A percentile compares a stretch with the other conserved stretches of the same genome.
Evolutionary conservation across 2,329 filamentous ascomycete genomes (phyloP).

Genomic region (Penicillium sp.): DNA sequence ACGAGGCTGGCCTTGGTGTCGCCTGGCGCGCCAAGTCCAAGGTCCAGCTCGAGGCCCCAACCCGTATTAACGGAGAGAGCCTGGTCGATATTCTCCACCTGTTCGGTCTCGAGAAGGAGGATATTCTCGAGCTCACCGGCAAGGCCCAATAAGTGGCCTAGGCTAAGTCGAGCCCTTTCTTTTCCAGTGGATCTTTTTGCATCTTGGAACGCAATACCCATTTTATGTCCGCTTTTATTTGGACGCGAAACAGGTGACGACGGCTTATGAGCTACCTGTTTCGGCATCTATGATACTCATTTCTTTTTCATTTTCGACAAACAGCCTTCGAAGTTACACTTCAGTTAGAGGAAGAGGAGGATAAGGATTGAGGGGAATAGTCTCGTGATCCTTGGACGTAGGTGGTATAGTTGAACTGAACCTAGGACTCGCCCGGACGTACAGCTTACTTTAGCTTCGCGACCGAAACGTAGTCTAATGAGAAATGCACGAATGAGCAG

Average conservation of each 20-base stretch:
- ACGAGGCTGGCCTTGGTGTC: constrained; percentile 61
- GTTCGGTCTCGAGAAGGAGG: constrained; percentile 54
- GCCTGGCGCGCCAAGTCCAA: constrained; percentile 66
- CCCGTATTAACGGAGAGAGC: constrained; percentile 58
- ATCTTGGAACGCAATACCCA: constrained; percentile 8
- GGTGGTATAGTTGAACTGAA: background rate
- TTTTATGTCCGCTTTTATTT: constrained; percentile 1
- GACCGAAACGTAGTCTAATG: constrained; percentile 2
- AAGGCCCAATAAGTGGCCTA: constrained; percentile 11
- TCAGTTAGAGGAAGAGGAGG: background rate
- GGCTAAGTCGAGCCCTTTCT: background rate
- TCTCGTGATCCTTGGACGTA: background rate
- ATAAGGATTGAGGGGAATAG: background rate
- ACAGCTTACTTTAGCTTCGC: background rate
- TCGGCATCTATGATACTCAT: background rate
- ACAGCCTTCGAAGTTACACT: background rate
- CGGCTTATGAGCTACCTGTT: background rate
- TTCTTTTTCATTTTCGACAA: background rate
- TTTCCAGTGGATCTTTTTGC: background rate
- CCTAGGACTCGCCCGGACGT: background rate
- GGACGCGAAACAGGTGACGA: background rate
- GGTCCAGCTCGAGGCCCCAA: constrained; percentile 63
- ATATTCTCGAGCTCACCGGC: constrained; percentile 48
- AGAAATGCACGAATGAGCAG: constrained; percentile 1
- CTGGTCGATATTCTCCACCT: constrained; percentile 61